phyloP scores from a whole-genome alignment of 2,329 filamentous ascomycete genomes.

The Colletotrichum salicis region DNA sequence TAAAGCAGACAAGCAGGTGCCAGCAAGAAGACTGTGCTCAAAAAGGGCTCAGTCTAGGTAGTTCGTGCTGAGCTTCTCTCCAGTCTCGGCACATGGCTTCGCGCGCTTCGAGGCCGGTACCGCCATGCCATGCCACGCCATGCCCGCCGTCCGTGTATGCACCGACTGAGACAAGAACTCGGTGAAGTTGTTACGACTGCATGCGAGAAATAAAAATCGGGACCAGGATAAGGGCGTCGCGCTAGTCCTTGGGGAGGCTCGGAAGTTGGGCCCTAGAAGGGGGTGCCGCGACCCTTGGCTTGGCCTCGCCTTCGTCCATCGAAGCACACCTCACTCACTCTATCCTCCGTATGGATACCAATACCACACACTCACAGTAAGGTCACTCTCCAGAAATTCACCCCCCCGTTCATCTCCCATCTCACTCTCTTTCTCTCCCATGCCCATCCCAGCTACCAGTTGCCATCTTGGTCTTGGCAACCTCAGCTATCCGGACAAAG shows the following conservation, averaged over 20 bases:
- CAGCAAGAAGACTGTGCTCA: neutral
- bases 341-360: too few relatives aligned
- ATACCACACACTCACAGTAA: too few relatives aligned
- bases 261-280: neutral
- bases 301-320: slow-evolving; percentile 1
- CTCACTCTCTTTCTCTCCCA: neutral
- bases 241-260: neutral
- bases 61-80: neutral
- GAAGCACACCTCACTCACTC: neutral
- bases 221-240: slow-evolving; percentile 4
- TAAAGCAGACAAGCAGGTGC: neutral
- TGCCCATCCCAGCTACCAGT: neutral
- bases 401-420: neutral
- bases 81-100: neutral
- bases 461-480: neutral
- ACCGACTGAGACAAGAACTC: neutral
- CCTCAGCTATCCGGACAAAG: neutral
- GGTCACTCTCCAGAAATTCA: neutral
- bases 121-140: neutral
- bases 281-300: neutral
- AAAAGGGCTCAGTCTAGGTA: neutral
- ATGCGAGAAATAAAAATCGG: slow-evolving; percentile 7
- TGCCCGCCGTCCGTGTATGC: neutral
- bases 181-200: neutral
- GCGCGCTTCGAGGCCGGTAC: neutral